These are phyloP conservation scores for Wickerhamia fluorescens DNA, from an alignment of 805 yeast species.

Conservation along the genomic window DNA sequence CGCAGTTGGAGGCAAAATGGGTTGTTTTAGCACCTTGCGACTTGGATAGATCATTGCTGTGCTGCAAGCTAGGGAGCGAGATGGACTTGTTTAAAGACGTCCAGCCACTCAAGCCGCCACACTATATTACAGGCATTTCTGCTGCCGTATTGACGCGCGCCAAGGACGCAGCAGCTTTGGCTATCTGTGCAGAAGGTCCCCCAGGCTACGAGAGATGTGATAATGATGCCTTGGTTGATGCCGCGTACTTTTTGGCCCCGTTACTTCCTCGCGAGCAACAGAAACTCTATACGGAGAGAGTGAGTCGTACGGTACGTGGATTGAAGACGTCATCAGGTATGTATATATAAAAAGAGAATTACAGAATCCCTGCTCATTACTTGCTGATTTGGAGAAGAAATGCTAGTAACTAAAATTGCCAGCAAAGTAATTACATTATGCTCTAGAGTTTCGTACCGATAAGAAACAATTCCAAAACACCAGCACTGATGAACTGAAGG, in stretches of 20 bases:
- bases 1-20: conserved; percentile 14
- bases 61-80: conserved; percentile 16
- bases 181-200: conserved; percentile 55
- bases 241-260: conserved; percentile 8
- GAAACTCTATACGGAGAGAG: conserved; percentile 8
- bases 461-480: conserved; percentile 93
- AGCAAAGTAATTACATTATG: too few relatives aligned
- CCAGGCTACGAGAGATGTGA: conserved; percentile 51
- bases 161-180: conserved; percentile 12
- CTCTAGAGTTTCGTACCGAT: conserved; percentile 57
- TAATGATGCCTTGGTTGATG: conserved; percentile 35
- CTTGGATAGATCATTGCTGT: conserved; percentile 22
- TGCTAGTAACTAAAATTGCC: conserved; percentile 6
- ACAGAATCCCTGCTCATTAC: neutral
- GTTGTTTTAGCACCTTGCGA: conserved; percentile 30
- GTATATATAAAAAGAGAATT: conserved; percentile 14
- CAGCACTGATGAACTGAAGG: conserved; percentile 79
- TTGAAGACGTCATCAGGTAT: conserved; percentile 19
- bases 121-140: conserved; percentile 50
- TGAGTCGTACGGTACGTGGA: conserved; percentile 16
- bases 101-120: conserved; percentile 48
- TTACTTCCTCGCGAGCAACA: conserved; percentile 2
- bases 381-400: too few relatives aligned
- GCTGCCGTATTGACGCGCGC: conserved; percentile 34
- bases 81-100: conserved; percentile 5